Base-by-base conservation (phyloP, 2,329 filamentous ascomycete species). In the Domatiomyces catenatus region DNA sequence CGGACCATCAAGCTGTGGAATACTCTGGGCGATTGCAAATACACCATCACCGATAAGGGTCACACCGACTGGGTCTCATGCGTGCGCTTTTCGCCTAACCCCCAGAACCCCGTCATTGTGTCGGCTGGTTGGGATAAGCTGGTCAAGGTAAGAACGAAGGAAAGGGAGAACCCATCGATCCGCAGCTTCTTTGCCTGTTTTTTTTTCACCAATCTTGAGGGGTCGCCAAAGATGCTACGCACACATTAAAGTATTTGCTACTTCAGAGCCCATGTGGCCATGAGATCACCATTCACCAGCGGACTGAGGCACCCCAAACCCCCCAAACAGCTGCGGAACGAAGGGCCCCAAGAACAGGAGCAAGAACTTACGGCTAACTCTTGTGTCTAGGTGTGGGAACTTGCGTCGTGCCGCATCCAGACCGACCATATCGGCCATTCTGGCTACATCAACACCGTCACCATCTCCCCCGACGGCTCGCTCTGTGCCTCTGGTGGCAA, bases 1-100 rank as follows among this genome's bases (percentile, higher is more conserved):
- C 84, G 88, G 72, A 87, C 86, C 69, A 96, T 98, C 81, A 98
- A 96, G 86, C 84, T 98, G 67, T 98, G 92, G 92, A 98, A 98
- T 81, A 98, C 92, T 66, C 87, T 98, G 62, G 92, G 92, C 75
- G 92, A 98, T 83, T 98, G 92, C 89, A 98, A 98, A 81, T 98
- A 83, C 84, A 98, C 90, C 78, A 96, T 98, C 80, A 94, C 87
- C 75, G 92, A 98, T 72, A 98, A 98, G 85, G 92, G 92, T 71
- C 92, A 98, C 81, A 87, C 87, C 74, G 92, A 98, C 75, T 98
- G 92, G 92, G 92, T 94, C 64, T 95, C 90, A 59, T 96, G 90
- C 79, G 92, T 98, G 64, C 85, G 92, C 74, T 98, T 98, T 86
- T 93, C 86, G 76, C 92, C 92, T 70, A 98, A 98, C 82, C 92